Conservation (phyloP, 2,329 filamentous ascomycete species). For the Neofusicoccum parvum region DNA sequence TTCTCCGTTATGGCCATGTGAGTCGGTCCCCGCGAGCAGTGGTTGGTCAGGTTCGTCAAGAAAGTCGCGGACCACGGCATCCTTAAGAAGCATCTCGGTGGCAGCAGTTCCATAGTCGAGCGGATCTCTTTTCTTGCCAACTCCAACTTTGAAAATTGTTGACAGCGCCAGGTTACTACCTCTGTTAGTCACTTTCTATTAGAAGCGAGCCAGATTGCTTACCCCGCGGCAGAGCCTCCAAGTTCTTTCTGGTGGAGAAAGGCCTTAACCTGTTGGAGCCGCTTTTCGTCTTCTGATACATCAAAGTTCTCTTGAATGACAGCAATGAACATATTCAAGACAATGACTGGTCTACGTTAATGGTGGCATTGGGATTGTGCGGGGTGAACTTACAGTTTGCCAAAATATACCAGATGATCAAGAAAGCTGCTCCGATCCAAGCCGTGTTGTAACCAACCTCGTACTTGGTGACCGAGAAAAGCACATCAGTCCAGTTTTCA, state of each 20-base stretch:
- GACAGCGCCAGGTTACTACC: conserved; percentile 69
- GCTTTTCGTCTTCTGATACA: conserved; percentile 97
- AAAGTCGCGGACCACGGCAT: conserved; percentile 92
- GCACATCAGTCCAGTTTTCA: conserved; percentile 89
- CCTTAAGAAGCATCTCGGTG: conserved; percentile 94
- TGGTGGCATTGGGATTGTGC: too few relatives aligned
- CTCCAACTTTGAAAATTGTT: conserved; percentile 62
- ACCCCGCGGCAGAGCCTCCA: conserved; percentile 48
- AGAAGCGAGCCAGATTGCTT: too few relatives aligned
- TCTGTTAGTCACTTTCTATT: too few relatives aligned
- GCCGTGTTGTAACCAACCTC: conserved; percentile 69
- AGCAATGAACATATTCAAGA: conserved; percentile 99
- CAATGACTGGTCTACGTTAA: conserved; percentile 61
- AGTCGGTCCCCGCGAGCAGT: conserved; percentile 2
- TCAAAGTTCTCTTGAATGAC: conserved; percentile 99
- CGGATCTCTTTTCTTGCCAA: conserved; percentile 71
- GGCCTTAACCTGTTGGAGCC: conserved; percentile 91
- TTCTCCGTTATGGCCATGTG: conserved; percentile 12
- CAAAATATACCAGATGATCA: conserved; percentile 94
- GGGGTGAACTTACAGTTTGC: conserved; percentile 60
- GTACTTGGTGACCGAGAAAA: conserved; percentile 79
- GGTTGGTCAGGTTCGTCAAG: conserved; percentile 68
- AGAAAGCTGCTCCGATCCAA: conserved; percentile 89
- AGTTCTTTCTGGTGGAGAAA: conserved; percentile 92
- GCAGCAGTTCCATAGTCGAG: conserved; percentile 89